Conservation (phyloP, 148 eudicot species). For the Bassia scoparia region DNA sequence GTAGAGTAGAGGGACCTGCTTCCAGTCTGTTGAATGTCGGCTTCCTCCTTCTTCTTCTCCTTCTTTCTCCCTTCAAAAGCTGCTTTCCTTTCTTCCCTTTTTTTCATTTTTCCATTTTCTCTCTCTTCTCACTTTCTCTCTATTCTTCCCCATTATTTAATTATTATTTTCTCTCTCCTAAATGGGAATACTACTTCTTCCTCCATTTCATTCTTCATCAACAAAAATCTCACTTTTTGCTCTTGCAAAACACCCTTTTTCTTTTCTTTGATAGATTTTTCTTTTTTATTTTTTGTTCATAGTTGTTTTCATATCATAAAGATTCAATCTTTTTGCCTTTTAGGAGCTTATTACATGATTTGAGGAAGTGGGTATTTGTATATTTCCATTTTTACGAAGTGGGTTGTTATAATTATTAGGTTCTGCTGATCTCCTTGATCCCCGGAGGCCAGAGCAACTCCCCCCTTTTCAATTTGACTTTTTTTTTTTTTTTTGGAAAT, state of each 20-base stretch:
- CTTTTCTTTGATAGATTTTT: background rate
- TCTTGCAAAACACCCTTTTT: background rate
- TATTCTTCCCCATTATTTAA: background rate
- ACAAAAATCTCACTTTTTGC: background rate
- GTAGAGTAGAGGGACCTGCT: conserved; percentile 18
- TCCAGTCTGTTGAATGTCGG: conserved; percentile 51
- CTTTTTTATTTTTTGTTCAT: background rate
- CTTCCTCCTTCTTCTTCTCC: conserved; percentile 35
- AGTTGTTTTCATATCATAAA: no score
- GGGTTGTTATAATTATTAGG: background rate
- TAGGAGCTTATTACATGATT: background rate
- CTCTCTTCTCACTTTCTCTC: conserved; percentile 14
- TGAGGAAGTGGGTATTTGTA: conserved; percentile 10
- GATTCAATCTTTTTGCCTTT: background rate
- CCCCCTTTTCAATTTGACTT: background rate
- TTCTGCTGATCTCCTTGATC: conserved; percentile 10
- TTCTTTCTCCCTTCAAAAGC: conserved; percentile 35
- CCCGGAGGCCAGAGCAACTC: conserved; percentile 3
- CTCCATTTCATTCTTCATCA: background rate
- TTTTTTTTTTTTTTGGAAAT: background rate
- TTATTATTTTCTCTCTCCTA: conserved; percentile 8
- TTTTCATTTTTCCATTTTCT: conserved; percentile 6
- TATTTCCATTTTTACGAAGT: background rate
- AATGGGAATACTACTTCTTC: conserved; percentile 7
- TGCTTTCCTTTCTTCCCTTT: conserved; percentile 15